Evolutionary conservation across 345 rosid genomes (phyloP), one percentile per base, ranked within the genome.

Genomic region (Geranium brycei): DNA sequence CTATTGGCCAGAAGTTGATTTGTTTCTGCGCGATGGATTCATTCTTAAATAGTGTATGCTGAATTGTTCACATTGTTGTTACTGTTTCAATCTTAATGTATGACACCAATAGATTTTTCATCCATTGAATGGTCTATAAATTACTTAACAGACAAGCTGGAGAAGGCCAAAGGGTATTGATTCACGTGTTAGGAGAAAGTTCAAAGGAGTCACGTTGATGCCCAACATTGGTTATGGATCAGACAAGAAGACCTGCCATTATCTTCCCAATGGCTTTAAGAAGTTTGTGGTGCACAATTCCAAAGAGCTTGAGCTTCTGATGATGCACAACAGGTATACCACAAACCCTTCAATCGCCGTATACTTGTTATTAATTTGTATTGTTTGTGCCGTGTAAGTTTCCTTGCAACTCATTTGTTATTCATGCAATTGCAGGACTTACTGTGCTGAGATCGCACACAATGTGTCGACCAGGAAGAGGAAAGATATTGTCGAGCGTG

Each of bases 101-200:
- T 35, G 41, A 35, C 41, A 7, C 5, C 3, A 35, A 35, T 35
- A 7, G 1, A 35, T 4, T 35, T 35, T 35, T 35, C 41, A 35
- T 35, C 10, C 41, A 35, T 35, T 35, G 5, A 35, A 3, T 35
- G 41, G 5, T 7, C 5, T 7, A 35, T 35, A 3, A 23, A 23
- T 23, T 35, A 7, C 5, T 35, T 35, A 7, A 35, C 74, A 85
- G 87, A 32, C 69, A 66, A 85, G 60, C 76, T 83, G 87, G 87
- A 57, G 84, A 57, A 77, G 87, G 77, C 87, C 90, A 0, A 82
- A 85, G 84, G 87, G 87, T 76, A 85, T 85, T 67, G 88, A 85
- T 74, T 86, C 91, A 15, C 84, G 91, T 64, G 86, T 83, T 58
- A 78, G 91, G 77, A 83, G 91, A 61, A 86, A 83, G 80, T 86